Evolutionary conservation across 805 yeast species (phyloP).

Genomic region (Lipomyces sp.): DNA sequence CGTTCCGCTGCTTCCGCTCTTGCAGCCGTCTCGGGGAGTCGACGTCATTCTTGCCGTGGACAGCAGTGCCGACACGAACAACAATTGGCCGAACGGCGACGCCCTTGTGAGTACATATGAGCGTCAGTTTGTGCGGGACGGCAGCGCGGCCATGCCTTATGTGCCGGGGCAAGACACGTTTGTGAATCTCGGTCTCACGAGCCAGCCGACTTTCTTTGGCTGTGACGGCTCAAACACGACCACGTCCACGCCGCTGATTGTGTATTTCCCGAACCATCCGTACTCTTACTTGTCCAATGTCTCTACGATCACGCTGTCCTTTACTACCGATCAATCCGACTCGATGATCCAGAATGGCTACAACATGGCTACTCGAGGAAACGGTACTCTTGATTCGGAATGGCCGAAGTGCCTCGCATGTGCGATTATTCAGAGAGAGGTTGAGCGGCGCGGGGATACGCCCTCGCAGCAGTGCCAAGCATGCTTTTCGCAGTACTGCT

Average conservation of each 20-base stretch:
- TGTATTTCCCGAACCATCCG: conserved; percentile 74
- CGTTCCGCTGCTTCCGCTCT: conserved; percentile 62
- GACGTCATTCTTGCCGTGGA: conserved; percentile 66
- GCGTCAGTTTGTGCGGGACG: conserved; percentile 43
- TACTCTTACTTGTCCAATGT: conserved; percentile 64
- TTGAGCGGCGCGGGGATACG: conserved; percentile 62
- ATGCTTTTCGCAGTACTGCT: conserved; percentile 74
- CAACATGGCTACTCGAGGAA: conserved; percentile 62
- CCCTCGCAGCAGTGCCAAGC: conserved; percentile 62
- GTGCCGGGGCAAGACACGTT: conserved; percentile 57
- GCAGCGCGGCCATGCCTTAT: conserved; percentile 54
- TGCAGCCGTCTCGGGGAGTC: conserved; percentile 57
- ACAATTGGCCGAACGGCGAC: conserved; percentile 64
- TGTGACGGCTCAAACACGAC: conserved; percentile 55
- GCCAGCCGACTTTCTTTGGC: conserved; percentile 77
- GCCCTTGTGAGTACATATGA: conserved; percentile 51
- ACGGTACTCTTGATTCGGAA: conserved; percentile 62
- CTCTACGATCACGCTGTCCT: conserved; percentile 67
- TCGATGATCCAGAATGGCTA: conserved; percentile 71
- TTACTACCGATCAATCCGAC: conserved; percentile 53
- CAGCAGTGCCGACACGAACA: conserved; percentile 62
- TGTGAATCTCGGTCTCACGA: conserved; percentile 47
- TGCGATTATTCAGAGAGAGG: conserved; percentile 75
- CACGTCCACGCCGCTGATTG: conserved; percentile 45
- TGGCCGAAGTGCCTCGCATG: conserved; percentile 78